These are phyloP conservation scores for Phytophthora pisi DNA, from an alignment of 352 stramenopile species.

Conservation along the genomic window DNA sequence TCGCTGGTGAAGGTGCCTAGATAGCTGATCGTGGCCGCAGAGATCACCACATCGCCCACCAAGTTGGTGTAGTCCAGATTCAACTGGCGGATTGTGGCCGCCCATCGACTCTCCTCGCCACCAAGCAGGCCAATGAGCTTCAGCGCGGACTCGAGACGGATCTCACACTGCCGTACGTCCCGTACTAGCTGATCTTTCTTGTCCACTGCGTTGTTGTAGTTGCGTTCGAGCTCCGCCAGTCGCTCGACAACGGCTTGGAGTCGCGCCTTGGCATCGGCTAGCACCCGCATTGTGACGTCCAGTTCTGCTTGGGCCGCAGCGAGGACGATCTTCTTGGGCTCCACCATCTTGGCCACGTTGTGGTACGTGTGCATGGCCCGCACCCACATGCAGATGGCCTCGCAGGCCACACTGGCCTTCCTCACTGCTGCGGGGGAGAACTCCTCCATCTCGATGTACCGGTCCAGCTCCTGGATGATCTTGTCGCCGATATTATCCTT, in stretches of 20 bases:
- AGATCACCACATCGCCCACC: slow-evolving; percentile 92
- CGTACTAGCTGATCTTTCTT: slow-evolving; percentile 88
- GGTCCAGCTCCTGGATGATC: slow-evolving; percentile 87
- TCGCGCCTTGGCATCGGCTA: slow-evolving; percentile 85
- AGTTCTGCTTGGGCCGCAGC: slow-evolving; percentile 83
- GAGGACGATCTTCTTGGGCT: slow-evolving; percentile 91
- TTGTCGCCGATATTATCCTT: slow-evolving; percentile 91
- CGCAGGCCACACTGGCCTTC: slow-evolving; percentile 91
- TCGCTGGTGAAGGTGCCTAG: slow-evolving; percentile 93
- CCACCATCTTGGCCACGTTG: slow-evolving; percentile 92
- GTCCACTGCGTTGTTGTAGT: slow-evolving; percentile 86
- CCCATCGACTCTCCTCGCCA: slow-evolving; percentile 91
- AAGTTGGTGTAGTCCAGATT: slow-evolving; percentile 87
- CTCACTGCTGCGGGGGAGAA: slow-evolving; percentile 89
- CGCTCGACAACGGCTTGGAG: slow-evolving; percentile 88
- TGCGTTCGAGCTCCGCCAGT: slow-evolving; percentile 90
- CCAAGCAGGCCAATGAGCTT: slow-evolving; percentile 92
- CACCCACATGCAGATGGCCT: slow-evolving; percentile 95
- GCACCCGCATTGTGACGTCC: slow-evolving; percentile 86
- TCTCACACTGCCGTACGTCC: slow-evolving; percentile 84
- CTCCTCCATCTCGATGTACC: slow-evolving; percentile 92
- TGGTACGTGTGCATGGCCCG: slow-evolving; percentile 94
- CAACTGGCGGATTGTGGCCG: slow-evolving; percentile 84
- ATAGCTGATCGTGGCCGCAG: slow-evolving; percentile 93
- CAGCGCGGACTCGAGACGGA: slow-evolving; percentile 87